Base-by-base conservation (phyloP, 192 early-diverging fungal genomes). In the Rhizophlyctis rosea region DNA sequence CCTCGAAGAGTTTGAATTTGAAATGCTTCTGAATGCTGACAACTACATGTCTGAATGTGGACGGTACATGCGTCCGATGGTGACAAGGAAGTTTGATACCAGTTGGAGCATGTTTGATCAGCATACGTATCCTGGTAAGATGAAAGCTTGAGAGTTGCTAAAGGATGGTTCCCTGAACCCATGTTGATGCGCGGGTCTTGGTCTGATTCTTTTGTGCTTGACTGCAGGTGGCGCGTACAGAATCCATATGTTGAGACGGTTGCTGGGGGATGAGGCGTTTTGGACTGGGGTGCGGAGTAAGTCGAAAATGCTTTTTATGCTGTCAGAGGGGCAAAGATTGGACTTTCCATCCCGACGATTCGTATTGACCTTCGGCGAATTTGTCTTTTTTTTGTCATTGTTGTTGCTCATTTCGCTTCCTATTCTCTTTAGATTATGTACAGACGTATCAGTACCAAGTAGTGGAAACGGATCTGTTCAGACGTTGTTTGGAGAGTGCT, bases 401-500 rank as follows among this genome's bases (percentile, higher is more conserved):
- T n/a, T n/a, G n/a, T n/a, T n/a, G n/a, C n/a, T n/a, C n/a, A n/a
- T n/a, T n/a, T n/a, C n/a, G n/a, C n/a, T n/a, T n/a, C n/a, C n/a
- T 5, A 23, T 36, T 30, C 29, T 21, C 11, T 32, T 5, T 50
- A 73, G 61, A 48, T n/a, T 83, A 83, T 53, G 65, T 83, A 49
- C 49, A 65, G n/a, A 60, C 54, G 3, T 78, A 61, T 55, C 70
- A 64, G 2, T 50, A 59, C 29, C 64, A 74, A 34, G 69, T 62
- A 1, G 81, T 78, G 5, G 76, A 81, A 57, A 83, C 81, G 0
- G 73, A 75, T 31, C 78, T 80, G 60, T 97, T 75, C 75, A 89
- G 65, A 71, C 83, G 59, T 69, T 82, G 52, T 88, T 86, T 74
- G 83, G 91, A 59, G 86, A 35, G 86, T 62, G 86, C 91, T 34